Conservation (phyloP, 768 basidiomycete species). For the Pleurotus cornucopiae region DNA sequence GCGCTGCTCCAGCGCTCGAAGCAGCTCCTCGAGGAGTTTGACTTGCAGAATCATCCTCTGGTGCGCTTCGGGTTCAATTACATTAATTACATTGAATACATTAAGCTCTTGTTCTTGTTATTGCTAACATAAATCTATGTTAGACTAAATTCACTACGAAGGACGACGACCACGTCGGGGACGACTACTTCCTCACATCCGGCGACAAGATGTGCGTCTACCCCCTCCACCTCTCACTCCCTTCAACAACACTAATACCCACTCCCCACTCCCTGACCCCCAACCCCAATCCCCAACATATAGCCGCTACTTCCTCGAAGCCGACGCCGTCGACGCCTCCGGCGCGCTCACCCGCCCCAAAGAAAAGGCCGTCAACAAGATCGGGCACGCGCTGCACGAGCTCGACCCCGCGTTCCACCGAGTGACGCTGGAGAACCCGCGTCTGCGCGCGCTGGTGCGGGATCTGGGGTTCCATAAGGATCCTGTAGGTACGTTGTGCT, state of each 20-base stretch:
- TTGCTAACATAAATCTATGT: no score
- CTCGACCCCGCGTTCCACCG: constrained; percentile 78
- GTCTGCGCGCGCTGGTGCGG: constrained; percentile 61
- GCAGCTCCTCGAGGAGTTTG: constrained; percentile 75
- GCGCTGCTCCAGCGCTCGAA: constrained; percentile 69
- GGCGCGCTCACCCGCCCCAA: constrained; percentile 73
- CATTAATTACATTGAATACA: no score
- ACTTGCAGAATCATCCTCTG: constrained; percentile 72
- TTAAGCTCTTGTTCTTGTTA: no score
- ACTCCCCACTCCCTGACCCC: no score
- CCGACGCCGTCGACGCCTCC: constrained; percentile 68
- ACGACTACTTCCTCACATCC: constrained; percentile 88
- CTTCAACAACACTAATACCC: no score
- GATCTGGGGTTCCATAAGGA: constrained; percentile 82
- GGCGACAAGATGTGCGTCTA: constrained; percentile 78
- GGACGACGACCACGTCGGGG: constrained; percentile 76
- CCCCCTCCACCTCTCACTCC: no score
- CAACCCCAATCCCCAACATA: no score
- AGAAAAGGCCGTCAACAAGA: constrained; percentile 88
- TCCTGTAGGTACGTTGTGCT: constrained; percentile 60
- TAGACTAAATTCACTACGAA: constrained; percentile 90
- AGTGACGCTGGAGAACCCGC: constrained; percentile 77
- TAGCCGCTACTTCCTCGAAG: constrained; percentile 87
- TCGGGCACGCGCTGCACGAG: constrained; percentile 84
- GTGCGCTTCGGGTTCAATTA: constrained; percentile 29